Evolutionary conservation across 1,284 basidiomycete genomes (phyloP), one percentile per base, ranked within the genome.

Genomic region (Cronartium ribicola): DNA sequence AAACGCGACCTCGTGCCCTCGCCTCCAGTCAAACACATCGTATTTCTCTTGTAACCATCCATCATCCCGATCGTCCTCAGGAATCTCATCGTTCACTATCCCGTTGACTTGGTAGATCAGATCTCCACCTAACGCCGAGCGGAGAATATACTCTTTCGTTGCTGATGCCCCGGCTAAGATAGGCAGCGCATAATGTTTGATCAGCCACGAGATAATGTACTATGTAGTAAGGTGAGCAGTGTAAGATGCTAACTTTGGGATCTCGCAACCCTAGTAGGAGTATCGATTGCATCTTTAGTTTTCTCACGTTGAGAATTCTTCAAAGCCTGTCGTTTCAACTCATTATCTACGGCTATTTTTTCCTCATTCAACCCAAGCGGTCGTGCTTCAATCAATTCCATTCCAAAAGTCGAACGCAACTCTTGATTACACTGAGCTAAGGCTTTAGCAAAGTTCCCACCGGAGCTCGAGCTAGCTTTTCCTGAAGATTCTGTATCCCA

Each of bases 341-440:
- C 41, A 44, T 61, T 44, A 48, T 67, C 63, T 39, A 75, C 36
- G 39, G 43, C 41, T 14, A 67, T 36, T 36, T 60, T 36, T n/a
- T 44, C 72, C 8, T 57, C 57, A 63, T 75, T 67, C 22, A 36
- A 41, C 2, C 72, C 72, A 51, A 65, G 65, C 8, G 72, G 46
- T 55, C 72, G 57, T 59, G 67, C 60, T 41, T 75, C 72, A 6
- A 75, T 59, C 17, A 75, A 39, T 17, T 75, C 72, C 72, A 75
- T 67, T 6, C 72, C 72, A 37, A 75, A 75, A 6, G 51, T 65
- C 10, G 59, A 63, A 37, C 41, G 44, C 46, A 75, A 66, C 48
- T 75, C 59, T 20, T 51, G 10, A 44, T 75, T 75, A 22, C 65
- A 67, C 43, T 63, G 41, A 3, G 51, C 44, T 36, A 75, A 39